phyloP scores from a whole-genome alignment of 2,329 filamentous ascomycete genomes.

The Aspergillus unguis region DNA sequence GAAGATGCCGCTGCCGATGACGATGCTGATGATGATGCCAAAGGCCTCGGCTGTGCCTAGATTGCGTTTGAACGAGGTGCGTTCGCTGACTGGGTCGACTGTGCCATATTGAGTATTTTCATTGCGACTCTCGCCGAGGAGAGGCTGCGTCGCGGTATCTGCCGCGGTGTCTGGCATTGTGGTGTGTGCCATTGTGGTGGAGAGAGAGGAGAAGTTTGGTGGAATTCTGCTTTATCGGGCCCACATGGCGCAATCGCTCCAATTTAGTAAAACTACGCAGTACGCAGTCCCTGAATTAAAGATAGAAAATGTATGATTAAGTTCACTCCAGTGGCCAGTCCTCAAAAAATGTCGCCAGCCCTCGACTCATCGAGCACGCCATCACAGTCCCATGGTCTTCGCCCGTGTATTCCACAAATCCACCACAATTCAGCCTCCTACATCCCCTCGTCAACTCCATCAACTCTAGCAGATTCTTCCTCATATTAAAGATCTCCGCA shows the following conservation, averaged over 20 bases:
- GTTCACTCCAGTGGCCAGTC: conserved; percentile 8
- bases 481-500: conserved; percentile 22
- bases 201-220: background rate
- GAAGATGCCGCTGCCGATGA: conserved; percentile 20
- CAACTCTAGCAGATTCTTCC: conserved; percentile 21
- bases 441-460: conserved; percentile 15
- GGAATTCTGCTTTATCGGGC: background rate
- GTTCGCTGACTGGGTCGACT: background rate
- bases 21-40: conserved; percentile 20
- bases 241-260: conserved; percentile 4
- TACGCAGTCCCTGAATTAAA: background rate
- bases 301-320: background rate
- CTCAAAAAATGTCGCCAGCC: conserved; percentile 24
- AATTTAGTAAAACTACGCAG: background rate
- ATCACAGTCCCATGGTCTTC: conserved; percentile 34
- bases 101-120: background rate
- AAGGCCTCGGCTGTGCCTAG: conserved; percentile 18
- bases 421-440: conserved; percentile 15
- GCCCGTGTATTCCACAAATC: conserved; percentile 21
- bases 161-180: background rate
- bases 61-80: conserved; percentile 14
- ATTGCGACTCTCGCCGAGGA: background rate
- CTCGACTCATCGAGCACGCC: conserved; percentile 20
- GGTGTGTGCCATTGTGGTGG: background rate
- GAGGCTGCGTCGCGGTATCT: background rate